phyloP scores from a whole-genome alignment of 352 stramenopile genomes.

The Hyaloperonospora arabidopsidis region DNA sequence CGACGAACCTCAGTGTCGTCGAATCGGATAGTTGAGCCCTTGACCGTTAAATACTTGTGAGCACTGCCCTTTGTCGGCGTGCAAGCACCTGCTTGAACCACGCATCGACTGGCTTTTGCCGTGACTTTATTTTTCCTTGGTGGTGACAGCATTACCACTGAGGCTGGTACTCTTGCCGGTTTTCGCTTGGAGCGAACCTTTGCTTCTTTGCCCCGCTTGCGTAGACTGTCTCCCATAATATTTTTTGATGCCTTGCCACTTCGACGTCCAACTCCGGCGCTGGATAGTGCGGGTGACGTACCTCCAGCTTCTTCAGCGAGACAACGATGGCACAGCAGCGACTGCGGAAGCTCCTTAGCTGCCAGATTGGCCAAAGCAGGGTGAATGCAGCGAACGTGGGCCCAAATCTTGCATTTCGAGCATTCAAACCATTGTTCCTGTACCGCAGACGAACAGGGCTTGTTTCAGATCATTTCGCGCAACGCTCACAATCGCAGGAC shows the following conservation, averaged over 20 bases:
- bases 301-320: slow-evolving; percentile 11
- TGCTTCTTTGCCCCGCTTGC: slow-evolving; percentile 27
- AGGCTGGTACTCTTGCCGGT: slow-evolving; percentile 13
- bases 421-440: slow-evolving; percentile 82
- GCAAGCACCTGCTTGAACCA: slow-evolving; percentile 18
- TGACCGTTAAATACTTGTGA: slow-evolving; percentile 44
- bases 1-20: slow-evolving; percentile 46
- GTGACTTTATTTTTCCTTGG: slow-evolving; percentile 17
- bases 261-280: slow-evolving; percentile 23
- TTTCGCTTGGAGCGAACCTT: slow-evolving; percentile 12
- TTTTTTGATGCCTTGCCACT: slow-evolving; percentile 24
- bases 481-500: not conserved
- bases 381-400: slow-evolving; percentile 60
- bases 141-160: slow-evolving; percentile 17
- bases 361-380: slow-evolving; percentile 30
- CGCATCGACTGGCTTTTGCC: slow-evolving; percentile 6
- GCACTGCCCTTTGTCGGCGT: slow-evolving; percentile 23
- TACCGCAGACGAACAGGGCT: slow-evolving; percentile 1
- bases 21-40: slow-evolving; percentile 60
- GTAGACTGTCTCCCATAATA: slow-evolving; percentile 9
- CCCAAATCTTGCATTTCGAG: slow-evolving; percentile 70
- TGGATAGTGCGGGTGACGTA: slow-evolving; percentile 14
- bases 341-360: slow-evolving; percentile 38
- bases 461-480: slow-evolving; percentile 3
- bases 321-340: slow-evolving; percentile 53